These are phyloP conservation scores for Kregervanrija fluxuum DNA, from an alignment of 805 yeast species.

Conservation along the genomic window DNA sequence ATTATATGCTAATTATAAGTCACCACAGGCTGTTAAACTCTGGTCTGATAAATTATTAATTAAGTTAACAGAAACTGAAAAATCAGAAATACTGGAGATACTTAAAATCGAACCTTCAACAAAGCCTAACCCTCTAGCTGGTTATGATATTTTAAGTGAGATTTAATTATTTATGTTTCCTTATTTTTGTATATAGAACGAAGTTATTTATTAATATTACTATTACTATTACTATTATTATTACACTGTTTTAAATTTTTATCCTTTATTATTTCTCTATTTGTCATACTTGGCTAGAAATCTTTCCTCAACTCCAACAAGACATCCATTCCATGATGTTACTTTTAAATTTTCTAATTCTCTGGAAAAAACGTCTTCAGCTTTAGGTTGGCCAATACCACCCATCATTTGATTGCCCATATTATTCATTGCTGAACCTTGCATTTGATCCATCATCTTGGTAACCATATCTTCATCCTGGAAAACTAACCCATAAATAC, in stretches of 20 bases:
- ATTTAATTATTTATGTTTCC: constrained; percentile 2
- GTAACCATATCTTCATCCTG: constrained; percentile 43
- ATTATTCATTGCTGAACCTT: background rate
- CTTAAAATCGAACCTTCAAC: background rate
- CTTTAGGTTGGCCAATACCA: constrained; percentile 42
- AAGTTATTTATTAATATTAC: background rate
- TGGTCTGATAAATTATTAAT: constrained; percentile 13
- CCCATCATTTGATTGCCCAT: background rate
- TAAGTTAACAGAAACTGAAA: constrained; percentile 7
- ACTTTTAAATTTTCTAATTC: constrained; percentile 60
- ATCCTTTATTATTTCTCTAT: background rate
- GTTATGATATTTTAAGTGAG: background rate
- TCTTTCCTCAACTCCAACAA: constrained; percentile 58
- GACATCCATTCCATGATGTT: constrained; percentile 25
- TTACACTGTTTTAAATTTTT: background rate
- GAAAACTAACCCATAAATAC: constrained; percentile 67
- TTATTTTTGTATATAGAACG: background rate
- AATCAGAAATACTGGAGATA: background rate
- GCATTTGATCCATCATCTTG: constrained; percentile 37
- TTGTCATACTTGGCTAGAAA: constrained; percentile 22
- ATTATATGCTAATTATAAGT: constrained; percentile 16
- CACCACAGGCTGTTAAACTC: constrained; percentile 19
- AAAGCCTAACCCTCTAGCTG: no score
- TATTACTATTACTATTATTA: background rate
- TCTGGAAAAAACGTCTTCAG: constrained; percentile 53